Base-by-base conservation (phyloP, 495 filamentous ascomycete species). In the Gamarada debralockiae region DNA sequence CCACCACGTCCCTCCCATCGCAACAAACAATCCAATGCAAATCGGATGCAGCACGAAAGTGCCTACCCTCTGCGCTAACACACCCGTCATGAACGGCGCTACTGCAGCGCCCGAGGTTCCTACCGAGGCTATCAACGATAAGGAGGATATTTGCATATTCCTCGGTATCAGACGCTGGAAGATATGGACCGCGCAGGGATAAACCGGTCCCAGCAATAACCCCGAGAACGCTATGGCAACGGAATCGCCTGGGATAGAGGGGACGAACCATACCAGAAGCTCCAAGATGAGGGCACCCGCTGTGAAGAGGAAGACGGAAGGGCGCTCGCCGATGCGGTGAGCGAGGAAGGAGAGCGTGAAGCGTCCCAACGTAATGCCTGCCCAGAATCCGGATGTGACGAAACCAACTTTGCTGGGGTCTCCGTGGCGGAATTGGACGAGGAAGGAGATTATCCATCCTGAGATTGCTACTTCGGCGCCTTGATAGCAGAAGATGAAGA, bases 321-420 rank as follows among this genome's bases (percentile, higher is more conserved):
- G 43, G 54, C 80, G 84, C 67, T 92, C 87, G 22, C 87, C 88
- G 14, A 90, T 48, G 5, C 68, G 68, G 44, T 79, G 73, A 0
- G 85, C 83, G 0, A 81, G 66, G 18, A 79, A 78, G 4, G 79
- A 78, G 42, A 92, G 73, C 2, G 79, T 55, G 64, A 92, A 84
- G 2, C 88, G 75, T 1, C 88, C 87, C 9, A 59, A 18, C 4
- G 85, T 89, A 50, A 93, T 86, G 37, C 87, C 87, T 12, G 67
- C 86, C 89, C 89, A 92, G 67, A 91, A 93, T 4, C 87, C 89
- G 0, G 86, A 74, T 20, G 86, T 90, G 3, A 92, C 88, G 63
- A 89, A 92, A 12, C 89, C 89, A 10, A 91, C 84, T 12, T 73
- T 71, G 8, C 72, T 70, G 1, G 84, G 84, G 46, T 83, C 69